These are phyloP conservation scores for Saccharomycopsis vini DNA, from an alignment of 805 yeast genomes.

Conservation along the genomic window DNA sequence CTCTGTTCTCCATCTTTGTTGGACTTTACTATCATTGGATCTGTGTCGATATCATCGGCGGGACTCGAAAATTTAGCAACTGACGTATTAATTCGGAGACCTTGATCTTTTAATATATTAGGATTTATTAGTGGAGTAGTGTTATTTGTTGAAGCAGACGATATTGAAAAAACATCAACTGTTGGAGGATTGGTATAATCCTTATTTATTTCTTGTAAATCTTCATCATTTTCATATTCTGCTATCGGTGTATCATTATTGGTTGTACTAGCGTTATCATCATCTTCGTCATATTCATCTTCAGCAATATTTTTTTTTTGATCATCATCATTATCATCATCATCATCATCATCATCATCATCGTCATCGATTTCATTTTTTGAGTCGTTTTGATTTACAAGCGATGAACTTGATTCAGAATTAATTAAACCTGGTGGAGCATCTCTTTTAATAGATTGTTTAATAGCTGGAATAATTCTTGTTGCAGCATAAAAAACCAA, in stretches of 20 bases:
- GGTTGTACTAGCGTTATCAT: background rate
- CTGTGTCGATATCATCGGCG: background rate
- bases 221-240: background rate
- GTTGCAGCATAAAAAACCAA: conserved; percentile 88
- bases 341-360: conserved; percentile 4
- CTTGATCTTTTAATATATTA: no score
- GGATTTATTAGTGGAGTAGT: no score
- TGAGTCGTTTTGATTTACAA: conserved; percentile 2
- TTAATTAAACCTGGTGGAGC: conserved; percentile 22
- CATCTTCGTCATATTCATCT: background rate
- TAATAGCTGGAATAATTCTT: conserved; percentile 75
- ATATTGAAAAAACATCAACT: conserved; percentile 2
- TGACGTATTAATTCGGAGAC: background rate
- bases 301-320: background rate
- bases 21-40: background rate
- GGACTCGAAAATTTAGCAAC: background rate
- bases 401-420: no score
- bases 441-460: conserved; percentile 22
- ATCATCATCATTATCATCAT: conserved; percentile 1
- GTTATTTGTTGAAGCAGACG: background rate
- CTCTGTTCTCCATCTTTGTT: background rate
- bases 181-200: conserved; percentile 8
- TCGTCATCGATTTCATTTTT: conserved; percentile 2
- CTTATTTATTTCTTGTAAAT: conserved; percentile 12
- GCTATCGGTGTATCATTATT: background rate